These are phyloP conservation scores for Lepidium africanum DNA, from an alignment of 345 rosid genomes.

Conservation along the genomic window DNA sequence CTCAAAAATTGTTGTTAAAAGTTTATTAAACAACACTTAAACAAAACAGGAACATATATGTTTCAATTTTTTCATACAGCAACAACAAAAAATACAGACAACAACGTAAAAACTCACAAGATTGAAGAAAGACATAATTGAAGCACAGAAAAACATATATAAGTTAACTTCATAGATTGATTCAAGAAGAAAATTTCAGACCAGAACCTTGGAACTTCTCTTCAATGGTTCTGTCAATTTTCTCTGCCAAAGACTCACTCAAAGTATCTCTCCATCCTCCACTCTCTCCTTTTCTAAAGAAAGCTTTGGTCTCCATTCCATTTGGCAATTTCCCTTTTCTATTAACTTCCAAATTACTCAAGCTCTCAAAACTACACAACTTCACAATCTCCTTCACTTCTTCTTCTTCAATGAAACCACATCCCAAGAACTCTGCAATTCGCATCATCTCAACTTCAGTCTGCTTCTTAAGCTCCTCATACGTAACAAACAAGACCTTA, in stretches of 20 bases:
- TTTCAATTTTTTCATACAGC: not conserved
- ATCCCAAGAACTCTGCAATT: constrained; percentile 28
- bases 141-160: not conserved
- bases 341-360: constrained; percentile 27
- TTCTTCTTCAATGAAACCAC: constrained; percentile 9
- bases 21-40: too few species aligned
- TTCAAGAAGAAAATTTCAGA: constrained; percentile 9
- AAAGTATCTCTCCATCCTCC: constrained; percentile 32
- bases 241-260: constrained; percentile 4
- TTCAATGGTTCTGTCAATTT: not conserved
- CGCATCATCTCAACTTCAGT: not conserved
- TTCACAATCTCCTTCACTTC: constrained; percentile 7
- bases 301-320: constrained; percentile 22
- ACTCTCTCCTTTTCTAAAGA: constrained; percentile 25
- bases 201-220: constrained; percentile 6
- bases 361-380: constrained; percentile 28
- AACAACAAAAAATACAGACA: not conserved
- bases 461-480: constrained; percentile 24
- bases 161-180: not conserved
- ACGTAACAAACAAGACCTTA: constrained; percentile 25
- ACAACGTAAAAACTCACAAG: not conserved
- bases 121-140: not conserved
- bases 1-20: too few species aligned
- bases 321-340: constrained; percentile 25
- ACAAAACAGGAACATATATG: not conserved